phyloP scores from a whole-genome alignment of 805 yeast species.

The Suhomyces kilbournensis region DNA sequence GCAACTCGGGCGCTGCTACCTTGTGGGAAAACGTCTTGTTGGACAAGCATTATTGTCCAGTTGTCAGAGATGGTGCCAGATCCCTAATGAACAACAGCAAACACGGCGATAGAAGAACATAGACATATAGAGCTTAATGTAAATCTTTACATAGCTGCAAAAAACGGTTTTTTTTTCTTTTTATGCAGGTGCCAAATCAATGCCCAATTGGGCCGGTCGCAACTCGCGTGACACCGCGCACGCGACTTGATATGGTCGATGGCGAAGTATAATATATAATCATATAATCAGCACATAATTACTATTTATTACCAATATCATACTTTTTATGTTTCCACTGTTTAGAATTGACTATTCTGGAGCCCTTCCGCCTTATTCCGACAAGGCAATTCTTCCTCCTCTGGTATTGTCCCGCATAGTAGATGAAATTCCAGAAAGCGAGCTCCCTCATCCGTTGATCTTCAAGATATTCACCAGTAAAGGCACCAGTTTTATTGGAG shows the following conservation, averaged over 20 bases:
- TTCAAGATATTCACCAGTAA: conserved; percentile 16
- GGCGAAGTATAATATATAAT: background rate
- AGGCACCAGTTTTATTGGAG: conserved; percentile 35
- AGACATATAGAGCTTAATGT: background rate
- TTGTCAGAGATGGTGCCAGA: conserved; percentile 65
- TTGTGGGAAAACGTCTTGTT: conserved; percentile 84
- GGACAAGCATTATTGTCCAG: conserved; percentile 79
- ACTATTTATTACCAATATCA: too few relatives aligned
- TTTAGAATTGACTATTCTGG: background rate
- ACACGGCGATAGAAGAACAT: conserved; percentile 3
- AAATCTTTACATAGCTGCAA: background rate
- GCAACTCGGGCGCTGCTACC: conserved; percentile 85
- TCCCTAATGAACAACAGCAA: conserved; percentile 40
- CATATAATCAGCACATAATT: too few relatives aligned
- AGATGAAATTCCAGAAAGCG: conserved; percentile 11
- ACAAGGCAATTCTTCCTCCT: conserved; percentile 31
- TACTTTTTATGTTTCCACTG: background rate
- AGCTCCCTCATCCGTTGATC: conserved; percentile 38
- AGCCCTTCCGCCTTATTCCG: conserved; percentile 24
- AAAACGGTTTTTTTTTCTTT: background rate
- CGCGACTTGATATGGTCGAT: background rate
- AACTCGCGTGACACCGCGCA: background rate
- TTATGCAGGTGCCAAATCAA: background rate
- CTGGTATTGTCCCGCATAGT: conserved; percentile 21
- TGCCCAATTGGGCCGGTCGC: background rate